Base-by-base conservation (phyloP, 2,329 filamentous ascomycete genomes). In the Spiromastix sp. region DNA sequence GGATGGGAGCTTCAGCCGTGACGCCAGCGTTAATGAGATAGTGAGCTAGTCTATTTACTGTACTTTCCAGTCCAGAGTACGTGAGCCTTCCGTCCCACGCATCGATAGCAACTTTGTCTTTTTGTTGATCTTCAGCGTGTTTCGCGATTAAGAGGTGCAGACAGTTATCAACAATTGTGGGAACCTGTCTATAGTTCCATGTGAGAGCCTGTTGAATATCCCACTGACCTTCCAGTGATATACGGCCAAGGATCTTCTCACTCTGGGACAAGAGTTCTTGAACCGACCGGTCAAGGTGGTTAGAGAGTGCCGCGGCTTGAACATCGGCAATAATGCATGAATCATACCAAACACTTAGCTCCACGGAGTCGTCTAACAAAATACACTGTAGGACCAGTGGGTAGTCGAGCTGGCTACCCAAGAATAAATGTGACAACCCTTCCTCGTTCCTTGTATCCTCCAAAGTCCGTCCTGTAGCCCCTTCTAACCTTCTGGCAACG, bases 81-180 rank as follows among this genome's bases (percentile, higher is more conserved):
- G 42, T 45, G 16, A 42, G 42, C 21, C 39, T 36, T 8, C 42
- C 47, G 29, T 53, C 49, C 41, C 44, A 51, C 8, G 47, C 42
- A 31, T 39, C 38, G 4, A 52, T 40, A 4, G 50, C 50, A 8
- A 37, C n/a, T n/a, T n/a, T 32, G 16, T 39, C 41, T 21, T 44
- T 38, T 19, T 47, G 47, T 4, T 36, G 32, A 12, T 39, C 42
- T 18, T 36, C 43, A 0, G 42, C 47, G 37, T 49, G 51, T 4
- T 50, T 46, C 2, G 45, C 45, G 3, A 60, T 30, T 7, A 50
- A 38, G 5, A 53, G 47, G 18, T 57, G 53, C 2, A 53, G 45
- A 20, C 53, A 55, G 9, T 42, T 43, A 12, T 54, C 42, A 12
- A 40, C 25, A 4, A 47, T 37, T 5, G 50, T 48, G 1, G 39